A percentile compares a stretch with the other conserved stretches of the same genome.
Evolutionary conservation across 169 alveolate genomes (phyloP).

Genomic region (Plasmodium blacklocki): DNA sequence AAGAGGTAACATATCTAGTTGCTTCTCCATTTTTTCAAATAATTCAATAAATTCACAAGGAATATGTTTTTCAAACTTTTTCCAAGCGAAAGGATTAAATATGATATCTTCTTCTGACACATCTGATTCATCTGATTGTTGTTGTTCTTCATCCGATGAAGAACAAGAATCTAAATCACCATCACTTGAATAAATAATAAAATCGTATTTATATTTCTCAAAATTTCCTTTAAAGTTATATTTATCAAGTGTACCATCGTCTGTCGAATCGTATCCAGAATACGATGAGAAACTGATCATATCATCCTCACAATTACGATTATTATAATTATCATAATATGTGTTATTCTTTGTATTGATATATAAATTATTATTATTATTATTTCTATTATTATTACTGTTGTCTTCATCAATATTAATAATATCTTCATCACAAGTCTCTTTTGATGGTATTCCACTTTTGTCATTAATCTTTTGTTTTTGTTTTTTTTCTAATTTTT

Average conservation of each 20-base stretch:
- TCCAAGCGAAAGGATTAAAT: slow-evolving; percentile 74
- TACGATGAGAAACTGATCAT: neutral
- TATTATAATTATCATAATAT: neutral
- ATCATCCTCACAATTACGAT: neutral
- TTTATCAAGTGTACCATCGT: slow-evolving; percentile 22
- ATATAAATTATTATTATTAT: no score
- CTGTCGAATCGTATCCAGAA: neutral
- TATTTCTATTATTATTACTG: neutral
- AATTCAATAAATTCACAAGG: slow-evolving; percentile 32
- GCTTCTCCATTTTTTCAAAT: slow-evolving; percentile 61
- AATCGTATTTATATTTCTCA: slow-evolving; percentile 14
- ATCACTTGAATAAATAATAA: slow-evolving; percentile 67
- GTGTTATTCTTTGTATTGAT: no score
- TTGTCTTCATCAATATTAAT: neutral
- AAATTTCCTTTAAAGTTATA: neutral
- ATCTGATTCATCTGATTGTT: slow-evolving; percentile 17
- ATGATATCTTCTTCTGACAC: slow-evolving; percentile 47
- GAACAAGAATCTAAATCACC: slow-evolving; percentile 44
- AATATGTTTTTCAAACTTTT: slow-evolving; percentile 67
- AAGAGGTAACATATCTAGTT: slow-evolving; percentile 54
- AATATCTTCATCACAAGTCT: neutral
- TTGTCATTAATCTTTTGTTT: neutral
- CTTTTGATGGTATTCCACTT: neutral
- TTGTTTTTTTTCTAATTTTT: neutral
- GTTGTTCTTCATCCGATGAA: slow-evolving; percentile 10